phyloP scores from a whole-genome alignment of 1,139 yeast species.

The Sugiyamaella castrensis region DNA sequence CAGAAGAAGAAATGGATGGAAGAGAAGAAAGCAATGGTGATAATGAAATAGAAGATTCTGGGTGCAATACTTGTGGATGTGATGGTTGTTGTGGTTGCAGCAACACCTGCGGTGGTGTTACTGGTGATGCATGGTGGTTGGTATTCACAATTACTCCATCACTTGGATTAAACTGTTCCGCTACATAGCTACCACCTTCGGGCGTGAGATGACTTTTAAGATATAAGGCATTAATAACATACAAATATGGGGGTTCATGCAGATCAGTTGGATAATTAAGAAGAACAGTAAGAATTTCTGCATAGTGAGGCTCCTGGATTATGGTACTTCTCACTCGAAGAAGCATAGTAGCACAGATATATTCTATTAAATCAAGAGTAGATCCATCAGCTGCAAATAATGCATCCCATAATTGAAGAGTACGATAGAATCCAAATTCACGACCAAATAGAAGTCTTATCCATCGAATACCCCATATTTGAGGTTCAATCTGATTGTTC shows the following conservation, averaged over 20 bases:
- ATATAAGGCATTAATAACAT: slow-evolving; percentile 34
- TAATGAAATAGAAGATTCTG: slow-evolving; percentile 1
- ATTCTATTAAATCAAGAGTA: slow-evolving; percentile 36
- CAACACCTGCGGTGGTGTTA: slow-evolving; percentile 1
- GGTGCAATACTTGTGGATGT: neutral
- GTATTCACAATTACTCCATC: slow-evolving; percentile 1
- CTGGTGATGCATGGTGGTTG: neutral
- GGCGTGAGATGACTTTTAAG: slow-evolving; percentile 28
- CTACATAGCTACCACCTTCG: slow-evolving; percentile 32
- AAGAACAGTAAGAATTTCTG: slow-evolving; percentile 34
- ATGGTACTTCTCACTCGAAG: slow-evolving; percentile 32
- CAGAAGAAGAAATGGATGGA: slow-evolving; percentile 14
- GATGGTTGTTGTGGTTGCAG: slow-evolving; percentile 6
- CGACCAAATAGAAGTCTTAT: slow-evolving; percentile 51
- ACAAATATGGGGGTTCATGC: slow-evolving; percentile 16
- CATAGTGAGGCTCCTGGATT: slow-evolving; percentile 27
- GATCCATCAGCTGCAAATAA: slow-evolving; percentile 37
- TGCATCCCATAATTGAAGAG: slow-evolving; percentile 39
- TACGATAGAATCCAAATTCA: slow-evolving; percentile 42
- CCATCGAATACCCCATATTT: slow-evolving; percentile 60
- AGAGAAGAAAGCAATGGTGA: slow-evolving; percentile 16
- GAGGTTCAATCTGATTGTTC: slow-evolving; percentile 52
- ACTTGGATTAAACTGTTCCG: slow-evolving; percentile 25
- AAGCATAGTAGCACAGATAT: slow-evolving; percentile 36
- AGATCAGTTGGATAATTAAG: slow-evolving; percentile 34